A percentile compares a stretch with the other conserved stretches of the same genome.
Evolutionary conservation across 441 rosid species (phyloP).

Genomic region (Biscutella auriculata): DNA sequence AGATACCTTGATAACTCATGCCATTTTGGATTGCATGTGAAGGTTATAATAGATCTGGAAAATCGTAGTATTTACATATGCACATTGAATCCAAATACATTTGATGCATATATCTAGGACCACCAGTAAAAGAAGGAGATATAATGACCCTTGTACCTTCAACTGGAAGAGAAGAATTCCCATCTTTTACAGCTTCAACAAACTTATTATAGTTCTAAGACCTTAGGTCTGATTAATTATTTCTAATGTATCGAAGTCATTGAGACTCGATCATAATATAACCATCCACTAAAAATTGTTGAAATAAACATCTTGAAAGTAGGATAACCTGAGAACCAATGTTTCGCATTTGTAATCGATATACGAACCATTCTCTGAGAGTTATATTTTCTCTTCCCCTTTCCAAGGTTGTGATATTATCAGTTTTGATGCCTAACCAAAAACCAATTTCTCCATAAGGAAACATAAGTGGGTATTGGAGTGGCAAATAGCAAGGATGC

Average conservation of each 20-base stretch:
- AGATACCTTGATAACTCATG: not conserved
- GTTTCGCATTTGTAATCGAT: not conserved
- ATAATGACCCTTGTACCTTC: not conserved
- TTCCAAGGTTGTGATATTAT: not conserved
- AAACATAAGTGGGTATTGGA: not conserved
- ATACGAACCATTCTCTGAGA: not conserved
- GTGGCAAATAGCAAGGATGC: not conserved
- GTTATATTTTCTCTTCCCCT: not conserved
- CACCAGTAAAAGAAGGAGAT: not conserved
- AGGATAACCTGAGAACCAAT: not conserved
- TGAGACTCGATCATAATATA: not conserved
- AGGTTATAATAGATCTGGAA: not conserved
- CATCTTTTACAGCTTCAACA: too few species aligned
- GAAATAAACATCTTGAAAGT: not conserved
- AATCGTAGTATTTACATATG: not conserved
- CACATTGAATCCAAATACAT: not conserved
- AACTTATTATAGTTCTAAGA: too few species aligned
- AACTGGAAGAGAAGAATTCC: not conserved
- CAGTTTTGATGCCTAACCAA: not conserved
- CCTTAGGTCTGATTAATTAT: too few species aligned
- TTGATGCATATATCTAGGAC: not conserved
- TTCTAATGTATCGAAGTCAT: not conserved
- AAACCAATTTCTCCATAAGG: not conserved
- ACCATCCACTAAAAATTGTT: not conserved
- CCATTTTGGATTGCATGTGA: not conserved